Evolutionary conservation across 2,329 filamentous ascomycete genomes (phyloP).

Genomic region (Fusarium humuli): DNA sequence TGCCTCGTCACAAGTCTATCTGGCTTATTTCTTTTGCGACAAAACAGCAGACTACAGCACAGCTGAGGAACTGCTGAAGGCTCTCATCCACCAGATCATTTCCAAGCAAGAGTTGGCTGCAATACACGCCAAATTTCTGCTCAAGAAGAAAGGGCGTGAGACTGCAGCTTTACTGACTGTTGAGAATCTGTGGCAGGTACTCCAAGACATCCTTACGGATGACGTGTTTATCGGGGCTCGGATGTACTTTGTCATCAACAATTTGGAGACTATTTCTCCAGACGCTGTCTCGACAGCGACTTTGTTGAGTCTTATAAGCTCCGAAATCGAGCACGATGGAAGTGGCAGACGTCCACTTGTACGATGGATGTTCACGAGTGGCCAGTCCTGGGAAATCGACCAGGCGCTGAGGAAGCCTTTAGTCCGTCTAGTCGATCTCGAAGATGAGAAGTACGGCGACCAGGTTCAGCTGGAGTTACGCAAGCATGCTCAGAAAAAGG

Average conservation of each 20-base stretch:
- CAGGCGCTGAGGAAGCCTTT: constrained; percentile 7
- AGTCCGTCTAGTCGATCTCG: constrained; percentile 32
- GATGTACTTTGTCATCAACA: constrained; percentile 57
- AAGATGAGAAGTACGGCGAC: constrained; percentile 35
- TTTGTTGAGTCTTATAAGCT: constrained; percentile 9
- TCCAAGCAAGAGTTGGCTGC: constrained; percentile 50
- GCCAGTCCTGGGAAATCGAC: constrained; percentile 32
- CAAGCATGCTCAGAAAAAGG: constrained; percentile 51
- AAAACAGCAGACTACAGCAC: constrained; percentile 52
- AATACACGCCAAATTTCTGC: constrained; percentile 51
- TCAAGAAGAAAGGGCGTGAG: constrained; percentile 42
- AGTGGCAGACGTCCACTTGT: constrained; percentile 19
- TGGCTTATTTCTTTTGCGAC: constrained; percentile 59
- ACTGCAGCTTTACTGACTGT: constrained; percentile 22
- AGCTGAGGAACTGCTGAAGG: constrained; percentile 57
- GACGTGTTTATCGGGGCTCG: constrained; percentile 31
- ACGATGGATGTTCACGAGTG: constrained; percentile 57
- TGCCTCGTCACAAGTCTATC: constrained; percentile 40
- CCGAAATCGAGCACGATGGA: constrained; percentile 14
- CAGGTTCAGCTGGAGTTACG: constrained; percentile 37
- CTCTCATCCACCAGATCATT: constrained; percentile 55
- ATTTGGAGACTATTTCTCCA: constrained; percentile 53
- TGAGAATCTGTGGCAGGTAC: constrained; percentile 53
- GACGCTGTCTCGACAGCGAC: constrained; percentile 41
- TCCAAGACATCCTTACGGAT: constrained; percentile 57